These are phyloP conservation scores for Inonotus hispidus DNA, from an alignment of 1,284 basidiomycete genomes.

Conservation along the genomic window DNA sequence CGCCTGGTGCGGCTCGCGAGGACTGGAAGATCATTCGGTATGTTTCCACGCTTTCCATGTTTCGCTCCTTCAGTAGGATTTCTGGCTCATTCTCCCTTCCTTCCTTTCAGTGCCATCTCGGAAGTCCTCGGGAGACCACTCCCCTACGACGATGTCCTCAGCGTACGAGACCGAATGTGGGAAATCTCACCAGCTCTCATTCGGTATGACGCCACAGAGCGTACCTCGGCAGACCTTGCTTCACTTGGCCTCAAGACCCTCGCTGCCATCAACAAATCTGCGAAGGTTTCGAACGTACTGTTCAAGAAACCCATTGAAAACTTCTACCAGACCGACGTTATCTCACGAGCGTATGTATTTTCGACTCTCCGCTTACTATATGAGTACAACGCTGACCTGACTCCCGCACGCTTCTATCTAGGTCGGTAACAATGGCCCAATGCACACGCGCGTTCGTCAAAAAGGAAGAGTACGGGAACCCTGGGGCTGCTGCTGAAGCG, in stretches of 20 bases:
- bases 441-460: slow-evolving; percentile 75
- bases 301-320: slow-evolving; percentile 85
- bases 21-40: slow-evolving; percentile 99
- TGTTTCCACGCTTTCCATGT: slow-evolving; percentile 22
- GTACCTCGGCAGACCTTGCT: slow-evolving; percentile 66
- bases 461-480: slow-evolving; percentile 47
- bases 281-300: slow-evolving; percentile 54
- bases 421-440: slow-evolving; percentile 84
- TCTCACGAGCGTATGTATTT: slow-evolving; percentile 73
- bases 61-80: background rate
- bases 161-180: slow-evolving; percentile 92
- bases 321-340: slow-evolving; percentile 95
- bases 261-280: slow-evolving; percentile 42
- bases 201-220: slow-evolving; percentile 84
- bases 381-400: slow-evolving; percentile 1
- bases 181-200: slow-evolving; percentile 92
- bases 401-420: slow-evolving; percentile 26
- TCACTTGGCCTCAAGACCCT: slow-evolving; percentile 67
- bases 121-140: slow-evolving; percentile 78
- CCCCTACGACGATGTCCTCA: slow-evolving; percentile 90
- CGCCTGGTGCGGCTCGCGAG: slow-evolving; percentile 91
- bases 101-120: slow-evolving; percentile 73
- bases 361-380: background rate
- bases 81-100: background rate
- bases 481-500: slow-evolving; percentile 34